These are phyloP conservation scores for Terfezia boudieri DNA, from an alignment of 495 filamentous ascomycete genomes.

Conservation along the genomic window DNA sequence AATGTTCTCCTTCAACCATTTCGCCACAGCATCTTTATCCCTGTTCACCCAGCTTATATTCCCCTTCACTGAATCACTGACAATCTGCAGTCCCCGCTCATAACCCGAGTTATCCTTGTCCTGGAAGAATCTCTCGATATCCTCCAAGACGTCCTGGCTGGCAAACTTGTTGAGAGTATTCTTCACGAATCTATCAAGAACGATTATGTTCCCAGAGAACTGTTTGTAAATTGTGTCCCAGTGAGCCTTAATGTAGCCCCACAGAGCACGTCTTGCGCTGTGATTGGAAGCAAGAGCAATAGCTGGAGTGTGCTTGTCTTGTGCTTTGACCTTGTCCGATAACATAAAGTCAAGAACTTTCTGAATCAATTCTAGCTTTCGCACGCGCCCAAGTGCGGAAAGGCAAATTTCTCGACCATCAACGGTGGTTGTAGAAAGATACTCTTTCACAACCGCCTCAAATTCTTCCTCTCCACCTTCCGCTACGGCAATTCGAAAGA, in stretches of 20 bases:
- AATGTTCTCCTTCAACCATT: slow-evolving; percentile 34
- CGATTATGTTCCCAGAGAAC: slow-evolving; percentile 57
- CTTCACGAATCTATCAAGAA: slow-evolving; percentile 70
- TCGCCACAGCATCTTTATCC: slow-evolving; percentile 41
- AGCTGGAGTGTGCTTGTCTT: slow-evolving; percentile 68
- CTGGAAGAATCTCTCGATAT: slow-evolving; percentile 67
- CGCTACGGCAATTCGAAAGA: slow-evolving; percentile 59
- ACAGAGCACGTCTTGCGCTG: slow-evolving; percentile 43
- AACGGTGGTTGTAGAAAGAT: slow-evolving; percentile 52
- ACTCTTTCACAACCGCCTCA: slow-evolving; percentile 61
- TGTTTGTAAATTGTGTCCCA: slow-evolving; percentile 46
- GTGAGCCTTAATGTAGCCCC: slow-evolving; percentile 63
- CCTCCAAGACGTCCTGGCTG: slow-evolving; percentile 39
- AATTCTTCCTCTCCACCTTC: slow-evolving; percentile 43
- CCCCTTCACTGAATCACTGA: slow-evolving; percentile 55
- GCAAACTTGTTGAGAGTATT: slow-evolving; percentile 56
- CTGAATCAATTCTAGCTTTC: slow-evolving; percentile 41
- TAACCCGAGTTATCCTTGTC: slow-evolving; percentile 60
- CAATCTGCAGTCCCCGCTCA: slow-evolving; percentile 54
- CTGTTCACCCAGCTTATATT: slow-evolving; percentile 56
- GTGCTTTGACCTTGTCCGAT: slow-evolving; percentile 48
- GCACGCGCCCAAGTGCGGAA: slow-evolving; percentile 49
- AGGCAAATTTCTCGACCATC: slow-evolving; percentile 80
- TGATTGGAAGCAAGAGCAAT: slow-evolving; percentile 48
- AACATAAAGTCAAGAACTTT: slow-evolving; percentile 60